Evolutionary conservation across 2,329 filamentous ascomycete species (phyloP).

Genomic region (Xylaria sp.): DNA sequence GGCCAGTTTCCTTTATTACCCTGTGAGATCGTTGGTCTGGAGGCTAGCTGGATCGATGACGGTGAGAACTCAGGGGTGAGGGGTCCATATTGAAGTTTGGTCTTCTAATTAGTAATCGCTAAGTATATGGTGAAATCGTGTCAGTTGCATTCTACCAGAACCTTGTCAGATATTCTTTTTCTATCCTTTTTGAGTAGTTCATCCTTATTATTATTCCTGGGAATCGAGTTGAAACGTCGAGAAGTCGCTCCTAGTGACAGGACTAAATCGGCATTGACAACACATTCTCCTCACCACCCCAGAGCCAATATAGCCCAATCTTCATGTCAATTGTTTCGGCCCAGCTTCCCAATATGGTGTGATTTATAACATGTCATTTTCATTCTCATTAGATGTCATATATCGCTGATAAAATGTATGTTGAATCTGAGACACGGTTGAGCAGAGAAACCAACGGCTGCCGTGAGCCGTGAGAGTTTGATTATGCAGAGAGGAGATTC

Average conservation of each 20-base stretch:
- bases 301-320: too few species aligned
- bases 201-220: not conserved
- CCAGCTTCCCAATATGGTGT: not conserved
- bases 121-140: not conserved
- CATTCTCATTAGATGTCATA: conserved; percentile 2
- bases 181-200: not conserved
- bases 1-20: not conserved
- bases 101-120: not conserved
- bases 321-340: too few species aligned
- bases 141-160: not conserved
- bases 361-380: not conserved
- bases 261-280: not conserved
- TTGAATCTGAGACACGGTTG: not conserved
- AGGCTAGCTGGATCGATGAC: conserved; percentile 23
- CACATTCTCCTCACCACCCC: not conserved
- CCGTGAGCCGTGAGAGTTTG: too few species aligned
- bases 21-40: conserved; percentile 1
- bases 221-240: too few species aligned
- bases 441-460: too few species aligned
- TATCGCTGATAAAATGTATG: not conserved
- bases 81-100: not conserved
- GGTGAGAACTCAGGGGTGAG: not conserved
- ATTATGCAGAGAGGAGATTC: not conserved
- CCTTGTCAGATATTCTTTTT: not conserved
- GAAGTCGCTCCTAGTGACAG: not conserved